These are phyloP conservation scores for Hippophae gyantsensis DNA, from an alignment of 306 rosid species.

Conservation along the genomic window DNA sequence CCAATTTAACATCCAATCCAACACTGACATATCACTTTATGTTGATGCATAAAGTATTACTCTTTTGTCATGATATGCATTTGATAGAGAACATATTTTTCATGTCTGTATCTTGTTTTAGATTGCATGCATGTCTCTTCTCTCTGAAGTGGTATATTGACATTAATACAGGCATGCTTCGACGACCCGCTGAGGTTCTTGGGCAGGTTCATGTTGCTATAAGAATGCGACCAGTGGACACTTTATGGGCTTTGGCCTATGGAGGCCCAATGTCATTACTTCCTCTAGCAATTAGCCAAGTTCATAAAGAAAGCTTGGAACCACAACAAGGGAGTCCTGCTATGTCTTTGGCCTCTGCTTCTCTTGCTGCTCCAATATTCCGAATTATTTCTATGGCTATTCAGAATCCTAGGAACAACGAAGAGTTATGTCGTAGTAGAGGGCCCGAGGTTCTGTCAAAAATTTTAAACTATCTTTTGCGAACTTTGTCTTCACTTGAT, in stretches of 20 bases:
- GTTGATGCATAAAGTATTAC: neutral
- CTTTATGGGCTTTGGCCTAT: slow-evolving; percentile 90
- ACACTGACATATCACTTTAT: too few species aligned
- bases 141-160: slow-evolving; percentile 15
- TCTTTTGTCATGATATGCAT: neutral
- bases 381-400: slow-evolving; percentile 68
- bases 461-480: slow-evolving; percentile 77
- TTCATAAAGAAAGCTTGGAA: slow-evolving; percentile 63
- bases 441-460: slow-evolving; percentile 98
- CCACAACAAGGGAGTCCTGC: slow-evolving; percentile 54
- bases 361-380: slow-evolving; percentile 77
- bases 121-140: slow-evolving; percentile 17
- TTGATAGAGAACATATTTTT: neutral
- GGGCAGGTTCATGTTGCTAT: slow-evolving; percentile 95
- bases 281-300: slow-evolving; percentile 65
- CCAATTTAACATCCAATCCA: too few species aligned
- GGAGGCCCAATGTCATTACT: slow-evolving; percentile 97
- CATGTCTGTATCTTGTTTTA: neutral
- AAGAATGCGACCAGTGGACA: slow-evolving; percentile 71
- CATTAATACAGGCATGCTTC: slow-evolving; percentile 55
- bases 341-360: slow-evolving; percentile 62
- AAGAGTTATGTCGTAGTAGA: slow-evolving; percentile 63
- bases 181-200: slow-evolving; percentile 97
- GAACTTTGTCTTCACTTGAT: slow-evolving; percentile 63
- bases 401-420: slow-evolving; percentile 77